Conservation (phyloP, 2,329 filamentous ascomycete species). For the Botrytis fabae region DNA sequence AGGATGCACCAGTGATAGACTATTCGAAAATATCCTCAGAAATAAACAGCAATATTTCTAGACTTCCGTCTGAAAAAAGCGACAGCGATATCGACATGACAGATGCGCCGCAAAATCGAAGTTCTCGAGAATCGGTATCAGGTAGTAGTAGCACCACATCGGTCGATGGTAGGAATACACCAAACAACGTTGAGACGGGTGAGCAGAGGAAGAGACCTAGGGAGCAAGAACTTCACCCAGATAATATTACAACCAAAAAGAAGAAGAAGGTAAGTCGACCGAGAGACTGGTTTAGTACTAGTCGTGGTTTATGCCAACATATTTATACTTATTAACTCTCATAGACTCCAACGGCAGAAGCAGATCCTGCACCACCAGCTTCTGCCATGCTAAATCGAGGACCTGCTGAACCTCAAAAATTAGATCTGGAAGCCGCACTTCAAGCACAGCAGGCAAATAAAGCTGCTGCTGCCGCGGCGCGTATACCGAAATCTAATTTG, state of each 20-base stretch:
- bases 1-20: conserved; percentile 24
- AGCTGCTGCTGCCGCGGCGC: conserved; percentile 19
- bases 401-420: conserved; percentile 3
- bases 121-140: conserved; percentile 19
- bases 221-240: conserved; percentile 3
- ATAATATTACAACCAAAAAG: conserved; percentile 18
- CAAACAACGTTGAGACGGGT: not conserved
- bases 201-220: conserved; percentile 23
- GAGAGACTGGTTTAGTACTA: not conserved
- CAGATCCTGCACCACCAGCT: not conserved
- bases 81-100: conserved; percentile 28
- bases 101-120: conserved; percentile 20
- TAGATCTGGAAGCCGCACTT: conserved; percentile 22
- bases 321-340: not conserved
- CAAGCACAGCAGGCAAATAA: conserved; percentile 22
- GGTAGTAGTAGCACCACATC: conserved; percentile 15
- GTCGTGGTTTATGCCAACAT: not conserved
- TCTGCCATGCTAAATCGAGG: not conserved
- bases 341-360: not conserved
- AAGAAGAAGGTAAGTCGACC: conserved; percentile 21
- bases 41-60: conserved; percentile 1
- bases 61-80: conserved; percentile 17
- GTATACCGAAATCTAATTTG: conserved; percentile 11
- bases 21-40: not conserved
- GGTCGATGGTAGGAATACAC: not conserved